Evolutionary conservation across 352 stramenopile species (phyloP).

Genomic region (Phytopythium litorale): DNA sequence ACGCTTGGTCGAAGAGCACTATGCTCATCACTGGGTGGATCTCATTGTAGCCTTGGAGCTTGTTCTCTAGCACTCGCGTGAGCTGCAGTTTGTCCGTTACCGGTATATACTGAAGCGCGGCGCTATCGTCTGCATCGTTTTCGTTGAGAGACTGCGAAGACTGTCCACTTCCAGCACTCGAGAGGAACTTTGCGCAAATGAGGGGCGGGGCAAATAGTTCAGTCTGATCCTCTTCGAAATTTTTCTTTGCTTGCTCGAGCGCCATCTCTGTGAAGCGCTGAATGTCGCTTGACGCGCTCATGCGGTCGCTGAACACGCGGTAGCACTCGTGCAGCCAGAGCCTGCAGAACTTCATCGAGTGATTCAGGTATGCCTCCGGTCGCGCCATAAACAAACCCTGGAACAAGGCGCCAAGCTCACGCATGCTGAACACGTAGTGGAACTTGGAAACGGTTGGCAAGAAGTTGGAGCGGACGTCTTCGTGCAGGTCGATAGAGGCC

Average conservation of each 20-base stretch:
- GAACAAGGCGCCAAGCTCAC: constrained; percentile 86
- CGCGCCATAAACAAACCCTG: constrained; percentile 74
- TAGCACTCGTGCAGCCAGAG: constrained; percentile 92
- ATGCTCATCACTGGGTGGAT: constrained; percentile 91
- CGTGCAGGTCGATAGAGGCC: constrained; percentile 83
- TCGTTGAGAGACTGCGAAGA: neutral
- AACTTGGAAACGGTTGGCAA: constrained; percentile 90
- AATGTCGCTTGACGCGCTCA: constrained; percentile 69
- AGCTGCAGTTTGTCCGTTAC: constrained; percentile 52
- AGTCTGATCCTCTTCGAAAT: constrained; percentile 76
- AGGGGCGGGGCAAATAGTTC: constrained; percentile 70
- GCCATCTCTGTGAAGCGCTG: constrained; percentile 80
- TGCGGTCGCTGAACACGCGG: constrained; percentile 90
- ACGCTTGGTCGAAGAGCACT: constrained; percentile 90
- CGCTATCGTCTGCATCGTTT: constrained; percentile 5
- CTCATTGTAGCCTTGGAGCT: constrained; percentile 90
- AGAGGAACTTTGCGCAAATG: constrained; percentile 71
- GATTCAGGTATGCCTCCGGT: constrained; percentile 58
- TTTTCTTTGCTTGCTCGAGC: constrained; percentile 82
- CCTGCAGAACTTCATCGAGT: constrained; percentile 60
- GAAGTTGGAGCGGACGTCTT: constrained; percentile 71
- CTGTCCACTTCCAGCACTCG: constrained; percentile 5
- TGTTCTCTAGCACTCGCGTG: constrained; percentile 47
- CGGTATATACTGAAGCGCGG: constrained; percentile 38
- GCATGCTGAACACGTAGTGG: constrained; percentile 92